These are phyloP conservation scores for Colletotrichum tamarilloi DNA, from an alignment of 2,329 filamentous ascomycete genomes.

Conservation along the genomic window DNA sequence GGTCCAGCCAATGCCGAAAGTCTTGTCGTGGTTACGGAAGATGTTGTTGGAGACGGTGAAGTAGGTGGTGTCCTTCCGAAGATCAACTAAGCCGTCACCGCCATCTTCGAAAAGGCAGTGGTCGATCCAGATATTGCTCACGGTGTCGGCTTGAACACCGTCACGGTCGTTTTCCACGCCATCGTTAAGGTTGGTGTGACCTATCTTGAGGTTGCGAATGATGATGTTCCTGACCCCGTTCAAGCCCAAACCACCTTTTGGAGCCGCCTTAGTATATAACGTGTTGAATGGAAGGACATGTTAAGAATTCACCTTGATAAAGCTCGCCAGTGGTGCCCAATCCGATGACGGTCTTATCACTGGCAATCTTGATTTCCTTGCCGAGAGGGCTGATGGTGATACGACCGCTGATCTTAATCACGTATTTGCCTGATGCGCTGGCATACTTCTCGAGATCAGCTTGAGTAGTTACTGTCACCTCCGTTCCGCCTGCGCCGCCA, in stretches of 20 bases:
- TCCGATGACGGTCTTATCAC: slow-evolving; percentile 39
- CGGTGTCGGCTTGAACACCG: slow-evolving; percentile 31
- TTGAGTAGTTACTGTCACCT: slow-evolving; percentile 38
- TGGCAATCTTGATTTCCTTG: slow-evolving; percentile 38
- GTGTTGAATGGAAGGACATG: rapidly evolving
- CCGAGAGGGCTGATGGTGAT: slow-evolving; percentile 40
- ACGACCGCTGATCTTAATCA: slow-evolving; percentile 40
- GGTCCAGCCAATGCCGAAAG: slow-evolving; percentile 37
- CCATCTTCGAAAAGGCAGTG: slow-evolving; percentile 34
- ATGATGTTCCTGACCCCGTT: slow-evolving; percentile 36
- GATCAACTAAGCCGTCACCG: slow-evolving; percentile 35
- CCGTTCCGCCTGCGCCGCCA: slow-evolving; percentile 38
- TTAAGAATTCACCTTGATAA: slow-evolving; percentile 6
- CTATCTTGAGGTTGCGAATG: slow-evolving; percentile 38
- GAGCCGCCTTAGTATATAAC: background rate
- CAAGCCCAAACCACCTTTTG: slow-evolving; percentile 33
- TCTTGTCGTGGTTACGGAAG: slow-evolving; percentile 37
- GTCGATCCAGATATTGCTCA: slow-evolving; percentile 38
- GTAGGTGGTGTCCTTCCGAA: slow-evolving; percentile 36
- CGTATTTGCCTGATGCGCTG: slow-evolving; percentile 36
- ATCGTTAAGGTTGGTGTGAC: slow-evolving; percentile 13
- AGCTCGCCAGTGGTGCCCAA: slow-evolving; percentile 32
- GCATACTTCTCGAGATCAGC: slow-evolving; percentile 40
- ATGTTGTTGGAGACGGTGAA: slow-evolving; percentile 38
- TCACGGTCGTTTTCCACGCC: slow-evolving; percentile 32